phyloP scores from a whole-genome alignment of 2,329 filamentous ascomycete species.

The Aureobasidium zeae region DNA sequence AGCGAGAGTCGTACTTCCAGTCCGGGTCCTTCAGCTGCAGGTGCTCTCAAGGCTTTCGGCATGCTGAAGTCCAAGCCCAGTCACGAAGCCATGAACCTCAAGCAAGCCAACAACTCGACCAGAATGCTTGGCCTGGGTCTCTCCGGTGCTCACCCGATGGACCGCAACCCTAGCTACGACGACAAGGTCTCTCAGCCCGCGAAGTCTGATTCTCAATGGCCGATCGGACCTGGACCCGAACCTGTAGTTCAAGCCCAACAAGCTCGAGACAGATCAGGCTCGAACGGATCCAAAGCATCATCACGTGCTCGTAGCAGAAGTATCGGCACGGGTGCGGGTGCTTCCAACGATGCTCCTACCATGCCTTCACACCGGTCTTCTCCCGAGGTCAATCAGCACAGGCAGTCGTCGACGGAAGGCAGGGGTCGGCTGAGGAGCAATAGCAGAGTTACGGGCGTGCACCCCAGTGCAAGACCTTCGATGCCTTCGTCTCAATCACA shows the following conservation, averaged over 20 bases:
- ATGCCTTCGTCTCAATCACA: background rate
- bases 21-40: slow-evolving; percentile 29
- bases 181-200: background rate
- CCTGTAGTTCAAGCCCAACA: slow-evolving; percentile 22
- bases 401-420: slow-evolving; percentile 1
- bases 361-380: slow-evolving; percentile 20
- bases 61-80: slow-evolving; percentile 60
- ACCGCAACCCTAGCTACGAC: slow-evolving; percentile 6
- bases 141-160: background rate
- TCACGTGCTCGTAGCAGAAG: slow-evolving; percentile 49
- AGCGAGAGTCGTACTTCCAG: slow-evolving; percentile 39
- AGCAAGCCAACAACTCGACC: slow-evolving; percentile 18
- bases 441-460: slow-evolving; percentile 9
- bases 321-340: slow-evolving; percentile 32
- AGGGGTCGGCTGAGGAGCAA: slow-evolving; percentile 14
- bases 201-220: slow-evolving; percentile 8
- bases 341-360: slow-evolving; percentile 17
- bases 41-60: slow-evolving; percentile 49
- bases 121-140: slow-evolving; percentile 48
- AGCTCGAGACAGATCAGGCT: slow-evolving; percentile 35
- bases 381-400: slow-evolving; percentile 18
- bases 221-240: slow-evolving; percentile 7
- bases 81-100: slow-evolving; percentile 49
- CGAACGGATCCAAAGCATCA: slow-evolving; percentile 43
- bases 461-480: slow-evolving; percentile 1